Base-by-base conservation (phyloP, 345 rosid genomes). In the Brassica incana region DNA sequence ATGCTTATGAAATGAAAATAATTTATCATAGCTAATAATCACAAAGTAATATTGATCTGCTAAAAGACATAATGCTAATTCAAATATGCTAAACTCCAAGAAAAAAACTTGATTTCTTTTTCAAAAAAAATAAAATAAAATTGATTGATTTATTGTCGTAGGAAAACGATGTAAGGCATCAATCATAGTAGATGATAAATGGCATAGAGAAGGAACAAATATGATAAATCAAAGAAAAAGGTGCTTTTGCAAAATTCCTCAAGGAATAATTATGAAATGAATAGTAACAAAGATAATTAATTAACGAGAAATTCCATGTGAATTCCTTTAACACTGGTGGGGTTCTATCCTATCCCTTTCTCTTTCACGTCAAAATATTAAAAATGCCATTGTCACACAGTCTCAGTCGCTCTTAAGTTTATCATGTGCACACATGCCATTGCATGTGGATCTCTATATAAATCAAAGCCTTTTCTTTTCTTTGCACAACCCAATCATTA, bases 361-460 rank as follows among this genome's bases (percentile, higher is more conserved):
- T 8, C 48, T 35, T 43, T 63, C 67, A 61, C 35, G 65, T 54
- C 58, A 45, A 62, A 32, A 14, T 71, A n/a, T 70, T 65, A 63
- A 10, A 65, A 54, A 71, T 64, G 61, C 60, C 72, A 64, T 77
- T n/a, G 33, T 25, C 32, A 69, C 16, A 50, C 62, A 62, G 56
- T 63, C 25, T 72, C 29, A 12, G 18, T 29, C 62, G 27, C 62
- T 78, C 67, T 56, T 58, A 58, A 72, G 77, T 66, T 43, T 48
- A 35, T 72, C 81, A 66, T 74, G 82, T 68, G 74, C 69, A 79
- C 74, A 79, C 73, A 79, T 73, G 78, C 58, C 73, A 60, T 72
- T 78, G 40, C 82, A 73, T 78, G 82, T 78, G 74, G 73, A 59
- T 58, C 67, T 70, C 48, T 63, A 65, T 64, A 71, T 27, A 15